phyloP scores from a whole-genome alignment of 179 eudicot species.

The Silene noctiflora region DNA sequence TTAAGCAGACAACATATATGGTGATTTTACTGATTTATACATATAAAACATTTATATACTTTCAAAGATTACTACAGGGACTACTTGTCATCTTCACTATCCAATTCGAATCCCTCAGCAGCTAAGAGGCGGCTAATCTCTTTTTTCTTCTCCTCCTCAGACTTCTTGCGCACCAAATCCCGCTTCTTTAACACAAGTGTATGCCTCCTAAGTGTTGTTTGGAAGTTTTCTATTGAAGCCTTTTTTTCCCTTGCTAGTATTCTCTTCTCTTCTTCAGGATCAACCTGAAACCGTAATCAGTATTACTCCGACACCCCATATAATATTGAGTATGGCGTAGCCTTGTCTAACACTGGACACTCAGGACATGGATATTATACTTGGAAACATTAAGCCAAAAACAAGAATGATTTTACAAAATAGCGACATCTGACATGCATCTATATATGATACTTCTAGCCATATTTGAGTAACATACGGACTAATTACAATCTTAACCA shows the following conservation, averaged over 20 bases:
- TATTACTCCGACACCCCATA: no score
- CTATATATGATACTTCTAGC: no score
- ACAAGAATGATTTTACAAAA: no score
- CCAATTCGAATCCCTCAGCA: constrained; percentile 91
- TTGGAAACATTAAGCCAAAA: no score
- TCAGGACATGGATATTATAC: no score
- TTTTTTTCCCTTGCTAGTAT: constrained; percentile 78
- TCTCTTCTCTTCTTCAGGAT: constrained; percentile 88
- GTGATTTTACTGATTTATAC: constrained; percentile 4
- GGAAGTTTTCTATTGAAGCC: constrained; percentile 69
- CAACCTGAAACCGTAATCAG: constrained; percentile 46
- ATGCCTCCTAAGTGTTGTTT: constrained; percentile 69
- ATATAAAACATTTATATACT: not conserved
- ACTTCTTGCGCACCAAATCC: constrained; percentile 79
- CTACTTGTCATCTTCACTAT: constrained; percentile 53
- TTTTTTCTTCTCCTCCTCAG: constrained; percentile 73
- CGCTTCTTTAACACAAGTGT: constrained; percentile 83
- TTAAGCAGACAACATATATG: constrained; percentile 12
- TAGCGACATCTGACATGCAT: no score
- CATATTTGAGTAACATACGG: not conserved
- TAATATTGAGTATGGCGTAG: no score
- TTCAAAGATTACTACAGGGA: not conserved
- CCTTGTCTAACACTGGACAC: no score
- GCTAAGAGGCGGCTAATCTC: constrained; percentile 71
- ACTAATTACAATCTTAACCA: not conserved